Evolutionary conservation across 2,329 filamentous ascomycete species (phyloP).

Genomic region (Pestalotiopsis sp.): DNA sequence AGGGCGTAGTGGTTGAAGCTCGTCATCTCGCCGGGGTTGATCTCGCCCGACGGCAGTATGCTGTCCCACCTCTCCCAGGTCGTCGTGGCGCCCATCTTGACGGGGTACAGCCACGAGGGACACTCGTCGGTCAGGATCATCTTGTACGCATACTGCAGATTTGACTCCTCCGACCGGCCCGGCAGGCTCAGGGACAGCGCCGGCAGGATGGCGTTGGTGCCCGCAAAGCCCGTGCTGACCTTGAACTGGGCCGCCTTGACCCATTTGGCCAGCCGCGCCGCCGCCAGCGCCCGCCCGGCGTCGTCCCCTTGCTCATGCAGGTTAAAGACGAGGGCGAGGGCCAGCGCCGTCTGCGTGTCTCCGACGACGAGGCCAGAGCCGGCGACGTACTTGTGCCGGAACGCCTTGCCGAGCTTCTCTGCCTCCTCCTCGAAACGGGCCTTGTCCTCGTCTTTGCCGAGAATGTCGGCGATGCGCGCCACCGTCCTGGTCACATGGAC

Average conservation of each 20-base stretch:
- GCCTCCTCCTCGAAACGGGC: not conserved
- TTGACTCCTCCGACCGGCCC: not conserved
- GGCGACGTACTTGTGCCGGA: constrained; percentile 20
- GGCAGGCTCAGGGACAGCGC: constrained; percentile 7
- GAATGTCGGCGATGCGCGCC: not conserved
- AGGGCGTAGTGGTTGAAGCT: constrained; percentile 42
- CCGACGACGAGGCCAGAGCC: constrained; percentile 17
- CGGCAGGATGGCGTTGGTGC: constrained; percentile 22
- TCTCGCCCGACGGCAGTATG: constrained; percentile 33
- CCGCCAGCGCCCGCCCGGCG: not conserved
- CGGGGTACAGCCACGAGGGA: constrained; percentile 39
- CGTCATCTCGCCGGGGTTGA: constrained; percentile 40
- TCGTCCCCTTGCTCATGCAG: constrained; percentile 11
- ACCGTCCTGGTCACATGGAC: constrained; percentile 18
- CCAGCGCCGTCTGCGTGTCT: constrained; percentile 24
- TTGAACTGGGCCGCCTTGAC: constrained; percentile 16
- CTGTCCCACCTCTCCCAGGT: constrained; percentile 43
- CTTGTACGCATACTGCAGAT: constrained; percentile 26
- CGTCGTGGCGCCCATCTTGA: constrained; percentile 39
- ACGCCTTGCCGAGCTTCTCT: not conserved
- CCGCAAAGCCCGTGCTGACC: constrained; percentile 26
- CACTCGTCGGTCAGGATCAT: constrained; percentile 37
- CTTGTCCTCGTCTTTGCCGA: not conserved
- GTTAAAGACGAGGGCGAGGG: constrained; percentile 21
- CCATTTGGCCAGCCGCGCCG: constrained; percentile 15